These are phyloP conservation scores for Arbutus unedo DNA, from an alignment of 148 eudicot species.

Conservation along the genomic window DNA sequence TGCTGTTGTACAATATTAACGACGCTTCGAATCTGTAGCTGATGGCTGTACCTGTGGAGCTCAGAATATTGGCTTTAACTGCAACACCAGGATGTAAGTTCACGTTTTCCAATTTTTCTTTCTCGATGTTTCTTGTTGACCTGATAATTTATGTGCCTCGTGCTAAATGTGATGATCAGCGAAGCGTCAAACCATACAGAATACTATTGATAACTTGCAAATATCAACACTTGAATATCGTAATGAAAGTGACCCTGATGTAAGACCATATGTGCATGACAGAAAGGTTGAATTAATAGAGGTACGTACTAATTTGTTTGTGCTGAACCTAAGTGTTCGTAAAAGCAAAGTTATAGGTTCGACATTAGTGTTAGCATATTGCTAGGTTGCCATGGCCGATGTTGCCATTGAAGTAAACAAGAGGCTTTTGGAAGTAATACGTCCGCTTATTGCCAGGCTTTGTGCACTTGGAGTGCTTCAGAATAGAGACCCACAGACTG, in stretches of 20 bases:
- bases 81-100: conserved; percentile 98
- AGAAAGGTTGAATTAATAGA: conserved; percentile 72
- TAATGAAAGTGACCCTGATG: conserved; percentile 79
- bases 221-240: conserved; percentile 92
- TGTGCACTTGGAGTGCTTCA: conserved; percentile 53
- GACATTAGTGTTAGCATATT: conserved; percentile 9
- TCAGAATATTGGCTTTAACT: conserved; percentile 84
- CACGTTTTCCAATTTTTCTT: conserved; percentile 6
- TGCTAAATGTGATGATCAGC: conserved; percentile 37
- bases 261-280: conserved; percentile 74
- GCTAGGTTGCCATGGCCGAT: conserved; percentile 83
- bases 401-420: conserved; percentile 59
- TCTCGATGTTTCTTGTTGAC: neutral
- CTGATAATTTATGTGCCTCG: conserved; percentile 8
- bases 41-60: conserved; percentile 65
- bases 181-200: conserved; percentile 74
- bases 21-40: conserved; percentile 43
- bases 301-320: conserved; percentile 40
- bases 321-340: conserved; percentile 5
- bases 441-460: conserved; percentile 63
- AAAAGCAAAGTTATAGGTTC: conserved; percentile 3
- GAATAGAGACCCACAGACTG: conserved; percentile 78
- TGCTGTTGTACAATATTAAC: conserved; percentile 7
- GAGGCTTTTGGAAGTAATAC: conserved; percentile 57
- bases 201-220: conserved; percentile 75